These are phyloP conservation scores for Pterothamnion heteromorphum DNA, from an alignment of 31 red algal species.

Conservation along the genomic window DNA sequence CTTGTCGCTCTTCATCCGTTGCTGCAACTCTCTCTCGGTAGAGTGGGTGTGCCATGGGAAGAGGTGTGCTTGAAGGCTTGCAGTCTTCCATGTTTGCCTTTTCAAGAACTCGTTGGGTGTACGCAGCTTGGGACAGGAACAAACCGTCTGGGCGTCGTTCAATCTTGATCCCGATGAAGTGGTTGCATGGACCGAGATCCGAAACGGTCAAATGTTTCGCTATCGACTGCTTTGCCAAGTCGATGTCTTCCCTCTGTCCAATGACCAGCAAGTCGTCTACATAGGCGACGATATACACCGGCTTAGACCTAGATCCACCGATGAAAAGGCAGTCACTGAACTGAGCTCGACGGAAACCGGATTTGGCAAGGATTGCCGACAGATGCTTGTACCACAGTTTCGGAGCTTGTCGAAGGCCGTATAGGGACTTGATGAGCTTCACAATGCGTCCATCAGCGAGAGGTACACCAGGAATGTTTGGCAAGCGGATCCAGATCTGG, in stretches of 20 bases:
- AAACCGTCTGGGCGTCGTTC: not conserved
- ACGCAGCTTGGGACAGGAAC: not conserved
- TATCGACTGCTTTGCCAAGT: not conserved
- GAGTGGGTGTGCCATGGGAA: too few relatives aligned
- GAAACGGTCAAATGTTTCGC: not conserved
- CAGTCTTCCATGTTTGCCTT: too few relatives aligned
- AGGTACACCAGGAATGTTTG: not conserved
- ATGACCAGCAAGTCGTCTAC: conserved; percentile 20
- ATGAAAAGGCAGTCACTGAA: conserved; percentile 27
- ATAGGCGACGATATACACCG: conserved; percentile 15
- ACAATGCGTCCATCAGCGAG: not conserved
- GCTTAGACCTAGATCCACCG: not conserved
- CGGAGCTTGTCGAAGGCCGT: conserved; percentile 4
- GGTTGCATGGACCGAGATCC: conserved; percentile 14
- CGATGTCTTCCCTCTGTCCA: not conserved
- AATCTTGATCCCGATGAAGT: not conserved
- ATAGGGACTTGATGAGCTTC: not conserved
- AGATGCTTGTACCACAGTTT: conserved; percentile 17
- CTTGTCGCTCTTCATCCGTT: too few relatives aligned
- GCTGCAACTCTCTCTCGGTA: too few relatives aligned
- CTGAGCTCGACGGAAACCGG: not conserved
- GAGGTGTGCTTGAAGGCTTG: too few relatives aligned
- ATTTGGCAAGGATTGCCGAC: not conserved
- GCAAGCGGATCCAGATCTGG: not conserved
- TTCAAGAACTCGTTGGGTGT: conserved; percentile 19